Evolutionary conservation across 176 grass and related monocot species (phyloP).

Genomic region (Cymbopogon citratus): DNA sequence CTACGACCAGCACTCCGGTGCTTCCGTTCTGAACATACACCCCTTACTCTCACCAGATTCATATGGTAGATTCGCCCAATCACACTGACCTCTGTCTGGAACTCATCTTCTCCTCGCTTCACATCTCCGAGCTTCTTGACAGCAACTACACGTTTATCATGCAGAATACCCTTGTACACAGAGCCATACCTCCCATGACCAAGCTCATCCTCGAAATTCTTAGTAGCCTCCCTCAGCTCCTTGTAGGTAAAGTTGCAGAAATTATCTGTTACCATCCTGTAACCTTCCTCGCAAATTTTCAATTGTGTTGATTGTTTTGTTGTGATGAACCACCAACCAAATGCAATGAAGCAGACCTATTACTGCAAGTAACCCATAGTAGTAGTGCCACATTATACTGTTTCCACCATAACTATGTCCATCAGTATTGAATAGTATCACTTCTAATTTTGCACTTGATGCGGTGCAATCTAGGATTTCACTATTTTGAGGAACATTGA

Average conservation of each 20-base stretch:
- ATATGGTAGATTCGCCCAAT: constrained; percentile 30
- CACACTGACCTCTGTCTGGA: constrained; percentile 23
- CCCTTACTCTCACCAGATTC: constrained; percentile 29
- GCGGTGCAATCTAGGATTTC: neutral
- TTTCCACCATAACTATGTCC: neutral
- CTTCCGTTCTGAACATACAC: neutral
- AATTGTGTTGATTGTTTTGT: neutral
- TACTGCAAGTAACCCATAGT: constrained; percentile 12
- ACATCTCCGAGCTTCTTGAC: constrained; percentile 22
- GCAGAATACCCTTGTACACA: constrained; percentile 19
- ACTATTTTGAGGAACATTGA: neutral
- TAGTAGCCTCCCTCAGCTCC: constrained; percentile 11
- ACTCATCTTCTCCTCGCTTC: constrained; percentile 12
- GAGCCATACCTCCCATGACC: constrained; percentile 27
- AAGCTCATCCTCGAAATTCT: constrained; percentile 10
- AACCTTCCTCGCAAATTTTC: constrained; percentile 41
- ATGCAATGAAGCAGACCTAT: constrained; percentile 33
- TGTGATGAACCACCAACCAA: constrained; percentile 44
- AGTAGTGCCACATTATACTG: constrained; percentile 20
- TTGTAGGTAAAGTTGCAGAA: constrained; percentile 29
- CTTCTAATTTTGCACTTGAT: neutral
- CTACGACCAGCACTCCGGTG: constrained; percentile 5
- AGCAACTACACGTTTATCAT: neutral
- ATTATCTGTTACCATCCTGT: constrained; percentile 32
- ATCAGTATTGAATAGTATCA: neutral